Percentiles rank a stretch among this genome's conserved stretches.
Evolutionary conservation across 2,329 filamentous ascomycete genomes (phyloP).

Genomic region (Tolypocladium guangdongense): DNA sequence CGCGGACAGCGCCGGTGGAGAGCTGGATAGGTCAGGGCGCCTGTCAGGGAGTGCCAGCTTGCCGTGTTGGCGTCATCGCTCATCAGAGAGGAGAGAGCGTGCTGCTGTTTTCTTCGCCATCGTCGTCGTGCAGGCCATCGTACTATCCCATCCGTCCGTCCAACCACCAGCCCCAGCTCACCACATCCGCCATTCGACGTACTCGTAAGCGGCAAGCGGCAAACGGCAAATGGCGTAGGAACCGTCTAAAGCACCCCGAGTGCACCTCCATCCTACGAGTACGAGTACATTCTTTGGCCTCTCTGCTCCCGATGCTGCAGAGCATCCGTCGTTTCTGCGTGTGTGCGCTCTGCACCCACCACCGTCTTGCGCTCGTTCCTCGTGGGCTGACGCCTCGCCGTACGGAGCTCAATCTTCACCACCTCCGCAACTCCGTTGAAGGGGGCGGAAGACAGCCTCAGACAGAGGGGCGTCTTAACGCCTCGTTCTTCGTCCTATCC

Average conservation of each 20-base stretch:
- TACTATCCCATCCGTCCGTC: neutral
- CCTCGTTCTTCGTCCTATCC: conserved; percentile 1
- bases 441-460: neutral
- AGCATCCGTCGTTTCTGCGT: neutral
- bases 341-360: neutral
- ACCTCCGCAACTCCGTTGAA: neutral
- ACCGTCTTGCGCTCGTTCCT: neutral
- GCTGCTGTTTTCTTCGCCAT: neutral
- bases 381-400: neutral
- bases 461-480: conserved; percentile 1
- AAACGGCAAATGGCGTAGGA: neutral
- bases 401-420: neutral
- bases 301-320: neutral
- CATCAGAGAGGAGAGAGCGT: neutral
- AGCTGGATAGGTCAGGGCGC: neutral
- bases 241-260: neutral
- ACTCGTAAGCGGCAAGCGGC: no score
- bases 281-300: neutral
- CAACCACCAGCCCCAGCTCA: no score
- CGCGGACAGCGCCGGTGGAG: neutral
- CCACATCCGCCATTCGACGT: no score
- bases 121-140: neutral
- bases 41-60: neutral
- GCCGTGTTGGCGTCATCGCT: neutral
- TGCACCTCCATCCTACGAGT: neutral